Base-by-base conservation (phyloP, 2,329 filamentous ascomycete species). In the Diaporthe sp. region DNA sequence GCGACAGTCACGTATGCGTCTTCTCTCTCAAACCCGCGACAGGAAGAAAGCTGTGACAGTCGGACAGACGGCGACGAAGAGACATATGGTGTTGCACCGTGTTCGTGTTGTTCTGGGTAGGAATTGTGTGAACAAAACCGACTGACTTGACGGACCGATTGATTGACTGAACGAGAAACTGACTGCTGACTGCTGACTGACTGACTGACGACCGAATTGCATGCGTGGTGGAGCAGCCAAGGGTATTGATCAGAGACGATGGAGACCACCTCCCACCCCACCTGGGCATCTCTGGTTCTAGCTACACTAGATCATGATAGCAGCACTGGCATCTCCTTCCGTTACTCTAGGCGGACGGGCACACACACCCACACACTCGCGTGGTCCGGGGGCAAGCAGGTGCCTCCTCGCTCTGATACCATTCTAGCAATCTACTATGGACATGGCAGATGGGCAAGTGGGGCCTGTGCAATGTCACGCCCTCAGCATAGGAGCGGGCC, bases 231-330 rank as follows among this genome's bases (percentile, higher is more conserved):
- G 64, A 67, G 64, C 64, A 52, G 33, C 13, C 40, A 17, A 52
- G 64, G 64, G 64, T 52, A 52, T 50, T 38, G 45, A 67, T 67
- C 64, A 67, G 64, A 67, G 61, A 38, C 64, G 45, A 67, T 40
- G 64, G 64, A 67, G 64, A 52, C 64, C 30, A 52, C 45, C 64
- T 67, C 45, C 30, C 45, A 52, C 64, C 42, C 45, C 45, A 67
- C 64, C 45, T 38, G 64, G 45, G 47, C 45, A 40, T 38, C 30
- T 38, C 45, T 52, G 28, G 13, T 47, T 30, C 58, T 25, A 25
- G n/a, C n/a, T n/a, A n/a, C n/a, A 52, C 45, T 38, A 47, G 60
- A 47, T 28, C 60, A 33, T 33, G 17, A 64, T 47, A 45, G 58
- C 22, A 45, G 58, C 22, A 45, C 40, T 30, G 25, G 25, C 52